Base-by-base conservation (phyloP, 2,329 filamentous ascomycete genomes). In the Sporothrix globosa region DNA sequence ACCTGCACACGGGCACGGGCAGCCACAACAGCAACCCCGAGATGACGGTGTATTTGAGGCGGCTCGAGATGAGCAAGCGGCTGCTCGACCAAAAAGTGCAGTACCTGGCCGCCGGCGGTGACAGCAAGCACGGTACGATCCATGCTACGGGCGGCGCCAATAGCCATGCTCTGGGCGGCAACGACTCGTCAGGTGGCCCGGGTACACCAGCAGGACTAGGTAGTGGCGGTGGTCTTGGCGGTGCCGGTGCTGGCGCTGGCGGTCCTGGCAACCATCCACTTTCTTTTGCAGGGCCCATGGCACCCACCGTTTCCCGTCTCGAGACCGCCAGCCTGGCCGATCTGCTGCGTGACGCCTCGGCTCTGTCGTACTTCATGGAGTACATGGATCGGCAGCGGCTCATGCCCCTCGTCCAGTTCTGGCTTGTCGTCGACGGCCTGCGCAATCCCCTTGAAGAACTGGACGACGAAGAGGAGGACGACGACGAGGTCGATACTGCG, bases 321-420 rank as follows among this genome's bases (percentile, higher is more conserved):
- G 90, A 93, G 73, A 91, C 91, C 75, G 90, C 91, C 9, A 90
- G 92, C 0, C 83, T 98, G 2, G 87, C 90, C 14, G 93, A 98
- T 74, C 85, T 99, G n/a, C 84, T 99, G 71, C 91, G 94, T 74
- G 93, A 96, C 79, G 88, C 96, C 2, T 91, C 95, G 0, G 95
- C 93, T 0, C 84, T 99, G 10, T 98, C 96, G 2, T 99, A 97
- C 78, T 98, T 99, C 81, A 99, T 99, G 96, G 96, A 99, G 78
- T 98, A 93, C 77, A 99, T 99, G 96, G 96, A 99, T 78, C 90
- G 96, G 54, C 91, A 94, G 77, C 86, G 87, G 19, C 84, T 95
- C 34, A 95, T 98, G 90, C 87, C 91, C 17, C 82, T 97, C 61
- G 94, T 99, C 6, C 96, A 99, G 77, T 99, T 98, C 79, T 99